Base-by-base conservation (phyloP, 2,329 filamentous ascomycete genomes). In the Colletotrichum eleusines region DNA sequence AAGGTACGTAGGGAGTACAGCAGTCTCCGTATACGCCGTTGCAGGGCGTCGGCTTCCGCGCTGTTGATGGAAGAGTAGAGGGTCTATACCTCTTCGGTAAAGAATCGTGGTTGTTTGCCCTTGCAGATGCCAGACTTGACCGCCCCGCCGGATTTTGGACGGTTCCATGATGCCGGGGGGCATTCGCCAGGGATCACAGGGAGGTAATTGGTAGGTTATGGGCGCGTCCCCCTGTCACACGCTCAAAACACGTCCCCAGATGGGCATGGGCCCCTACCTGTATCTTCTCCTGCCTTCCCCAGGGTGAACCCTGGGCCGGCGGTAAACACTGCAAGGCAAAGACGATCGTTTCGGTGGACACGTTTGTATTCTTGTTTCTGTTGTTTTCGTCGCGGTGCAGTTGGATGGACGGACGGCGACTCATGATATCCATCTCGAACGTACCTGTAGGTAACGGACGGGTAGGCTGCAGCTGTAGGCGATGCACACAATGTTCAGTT, bases 151-250 rank as follows among this genome's bases (percentile, higher is more conserved):
- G 69, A 20, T 44, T 51, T 69, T 60, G 44, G n/a, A 50, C 46
- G n/a, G 11, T 55, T 64, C 33, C 38, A 40, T 46, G 53, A n/a
- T n/a, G n/a, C n/a, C 40, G 14, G 50, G n/a, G n/a, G 40, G 40
- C 50, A 68, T 71, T 71, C 50, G 63, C 44, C 57, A 42, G 53
- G 38, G 46, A 23, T 44, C 26, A 57, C 46, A 63, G 63, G 72
- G 69, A 69, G 9, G 20, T 5, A 18, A 18, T 6, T 1, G 16
- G 14, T 16, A 35, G 40, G 57, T 33, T 20, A 40, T 40, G 69
- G 69, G 72, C 69, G 61, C 48, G 65, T 72, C 69, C 66, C 72
- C 62, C 63, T 61, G 54, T 65, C 55, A 42, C 55, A 67, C 61
- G 53, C 72, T 23, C 72, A 62, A 69, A 73, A 66, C 60, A 12